A percentile compares a stretch with the other conserved stretches of the same genome.
Conservation (phyloP, 1,284 basidiomycete species). For the Apiotrichum montevideense region DNA sequence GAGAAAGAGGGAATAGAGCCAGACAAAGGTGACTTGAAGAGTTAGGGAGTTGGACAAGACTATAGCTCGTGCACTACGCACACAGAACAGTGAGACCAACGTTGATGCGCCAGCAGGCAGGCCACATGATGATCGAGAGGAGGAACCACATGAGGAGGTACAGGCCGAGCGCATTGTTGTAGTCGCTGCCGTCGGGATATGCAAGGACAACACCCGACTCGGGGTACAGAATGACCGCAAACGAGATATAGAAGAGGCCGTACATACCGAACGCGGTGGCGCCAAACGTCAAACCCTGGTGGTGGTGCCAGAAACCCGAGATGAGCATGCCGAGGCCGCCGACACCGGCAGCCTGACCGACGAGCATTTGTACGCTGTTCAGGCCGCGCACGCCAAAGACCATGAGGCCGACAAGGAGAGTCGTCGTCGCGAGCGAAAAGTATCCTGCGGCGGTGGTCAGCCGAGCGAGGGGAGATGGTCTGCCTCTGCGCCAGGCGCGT, state of each 20-base stretch:
- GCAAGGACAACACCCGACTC: conserved; percentile 4
- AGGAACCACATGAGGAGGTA: conserved; percentile 13
- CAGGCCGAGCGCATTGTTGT: conserved; percentile 13
- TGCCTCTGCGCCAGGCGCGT: background rate
- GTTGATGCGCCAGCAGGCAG: conserved; percentile 11
- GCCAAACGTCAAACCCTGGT: conserved; percentile 12
- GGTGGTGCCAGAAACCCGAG: conserved; percentile 13
- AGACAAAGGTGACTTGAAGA: conserved; percentile 6
- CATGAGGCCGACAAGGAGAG: conserved; percentile 12
- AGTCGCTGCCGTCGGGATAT: conserved; percentile 6
- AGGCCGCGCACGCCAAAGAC: conserved; percentile 10
- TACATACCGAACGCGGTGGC: conserved; percentile 16
- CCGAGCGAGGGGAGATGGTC: background rate
- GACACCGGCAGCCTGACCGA: conserved; percentile 9
- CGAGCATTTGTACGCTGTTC: conserved; percentile 3
- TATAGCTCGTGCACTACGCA: background rate
- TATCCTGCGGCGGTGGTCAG: background rate
- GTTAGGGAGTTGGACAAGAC: background rate
- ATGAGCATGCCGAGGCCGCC: conserved; percentile 18
- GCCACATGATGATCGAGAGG: conserved; percentile 13
- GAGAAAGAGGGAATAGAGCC: conserved; percentile 18
- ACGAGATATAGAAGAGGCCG: conserved; percentile 17
- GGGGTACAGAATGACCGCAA: conserved; percentile 12
- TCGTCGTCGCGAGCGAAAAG: conserved; percentile 15
- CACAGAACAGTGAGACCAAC: conserved; percentile 12